Conservation (phyloP, 139 green algal species). For the Micromonas commoda region DNA sequence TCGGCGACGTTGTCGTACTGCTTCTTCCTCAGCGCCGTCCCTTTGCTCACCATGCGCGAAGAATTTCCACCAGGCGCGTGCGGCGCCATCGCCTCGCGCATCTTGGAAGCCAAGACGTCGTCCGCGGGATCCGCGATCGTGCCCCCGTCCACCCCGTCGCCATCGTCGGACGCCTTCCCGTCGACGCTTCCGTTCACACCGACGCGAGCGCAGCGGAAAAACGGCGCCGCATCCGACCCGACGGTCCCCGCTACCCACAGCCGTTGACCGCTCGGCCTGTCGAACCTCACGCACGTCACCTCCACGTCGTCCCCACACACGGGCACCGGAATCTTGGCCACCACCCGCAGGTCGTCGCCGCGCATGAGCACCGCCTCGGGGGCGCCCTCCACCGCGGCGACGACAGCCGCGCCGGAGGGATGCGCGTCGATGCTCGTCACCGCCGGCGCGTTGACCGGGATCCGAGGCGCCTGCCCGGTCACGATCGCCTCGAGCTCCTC, state of each 20-base stretch:
- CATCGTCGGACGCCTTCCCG: neutral
- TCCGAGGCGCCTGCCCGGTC: too few species aligned
- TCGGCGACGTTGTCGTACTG: neutral
- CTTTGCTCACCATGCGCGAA: too few species aligned
- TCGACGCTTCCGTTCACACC: too few species aligned
- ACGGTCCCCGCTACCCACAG: too few species aligned
- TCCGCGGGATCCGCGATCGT: neutral
- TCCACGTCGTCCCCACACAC: too few species aligned
- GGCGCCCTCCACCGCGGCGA: neutral
- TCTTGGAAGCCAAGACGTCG: neutral
- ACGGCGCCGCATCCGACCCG: too few species aligned
- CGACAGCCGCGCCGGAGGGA: neutral
- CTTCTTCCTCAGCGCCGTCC: too few species aligned
- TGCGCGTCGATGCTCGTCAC: neutral
- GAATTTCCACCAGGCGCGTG: too few species aligned
- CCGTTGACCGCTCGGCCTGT: too few species aligned
- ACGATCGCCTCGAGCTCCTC: neutral
- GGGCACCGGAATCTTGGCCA: too few species aligned
- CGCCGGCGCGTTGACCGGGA: neutral
- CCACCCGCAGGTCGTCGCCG: neutral
- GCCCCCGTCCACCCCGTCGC: neutral
- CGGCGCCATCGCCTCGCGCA: neutral
- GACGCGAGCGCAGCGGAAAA: too few species aligned
- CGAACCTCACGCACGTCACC: too few species aligned
- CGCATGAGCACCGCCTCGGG: neutral